Conservation (phyloP, 768 basidiomycete species). For the Rhodotorula kratochvilovae region DNA sequence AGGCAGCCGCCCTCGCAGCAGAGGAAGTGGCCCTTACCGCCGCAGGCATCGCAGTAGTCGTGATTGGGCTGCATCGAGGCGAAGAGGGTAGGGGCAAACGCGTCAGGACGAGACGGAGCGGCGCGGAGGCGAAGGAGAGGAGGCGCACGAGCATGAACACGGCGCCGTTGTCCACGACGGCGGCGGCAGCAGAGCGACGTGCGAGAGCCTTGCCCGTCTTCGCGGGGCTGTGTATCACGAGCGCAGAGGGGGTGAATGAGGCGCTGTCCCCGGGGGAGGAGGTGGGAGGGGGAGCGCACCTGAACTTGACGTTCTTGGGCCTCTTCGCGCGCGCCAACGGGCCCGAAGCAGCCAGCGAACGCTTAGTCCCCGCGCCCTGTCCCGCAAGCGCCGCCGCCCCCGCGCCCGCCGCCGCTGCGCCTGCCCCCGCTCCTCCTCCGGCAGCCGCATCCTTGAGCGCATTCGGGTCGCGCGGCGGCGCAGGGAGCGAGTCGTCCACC, state of each 20-base stretch:
- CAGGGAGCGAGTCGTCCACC: slow-evolving; percentile 17
- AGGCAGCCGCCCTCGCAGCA: slow-evolving; percentile 94
- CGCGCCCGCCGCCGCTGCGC: not conserved
- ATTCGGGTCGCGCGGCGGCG: slow-evolving; percentile 23
- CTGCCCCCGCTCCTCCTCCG: not conserved
- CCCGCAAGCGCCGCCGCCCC: not conserved
- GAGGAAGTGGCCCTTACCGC: slow-evolving; percentile 67
- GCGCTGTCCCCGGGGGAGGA: not conserved
- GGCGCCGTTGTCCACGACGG: not conserved
- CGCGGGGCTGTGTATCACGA: slow-evolving; percentile 12
- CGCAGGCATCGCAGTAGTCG: slow-evolving; percentile 52
- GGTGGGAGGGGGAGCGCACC: slow-evolving; percentile 6
- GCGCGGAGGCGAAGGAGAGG: not conserved
- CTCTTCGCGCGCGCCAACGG: slow-evolving; percentile 39
- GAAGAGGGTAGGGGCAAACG: no score
- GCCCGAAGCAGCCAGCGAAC: slow-evolving; percentile 20
- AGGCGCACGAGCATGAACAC: slow-evolving; percentile 11
- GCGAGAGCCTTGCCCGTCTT: slow-evolving; percentile 31
- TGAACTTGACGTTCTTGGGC: slow-evolving; percentile 41
- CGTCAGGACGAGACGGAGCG: not conserved
- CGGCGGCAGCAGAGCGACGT: slow-evolving; percentile 6
- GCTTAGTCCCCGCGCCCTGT: not conserved
- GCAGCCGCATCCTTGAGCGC: not conserved
- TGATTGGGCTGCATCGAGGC: slow-evolving; percentile 48
- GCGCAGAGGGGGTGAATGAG: no score